Evolutionary conservation across 2,329 filamentous ascomycete species (phyloP).

Genomic region (Gremmenia infestans): DNA sequence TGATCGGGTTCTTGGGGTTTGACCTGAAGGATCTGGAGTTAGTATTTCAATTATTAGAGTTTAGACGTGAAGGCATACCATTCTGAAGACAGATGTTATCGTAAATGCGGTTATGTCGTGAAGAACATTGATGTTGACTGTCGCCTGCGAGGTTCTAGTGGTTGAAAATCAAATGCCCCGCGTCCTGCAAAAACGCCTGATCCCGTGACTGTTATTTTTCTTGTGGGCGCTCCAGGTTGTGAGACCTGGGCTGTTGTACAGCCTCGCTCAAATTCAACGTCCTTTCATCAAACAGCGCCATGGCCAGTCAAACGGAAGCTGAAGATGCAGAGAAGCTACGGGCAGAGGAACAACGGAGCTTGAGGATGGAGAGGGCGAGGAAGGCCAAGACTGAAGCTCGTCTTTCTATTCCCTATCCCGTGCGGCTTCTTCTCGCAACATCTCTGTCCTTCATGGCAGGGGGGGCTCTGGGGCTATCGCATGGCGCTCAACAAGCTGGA

Average conservation of each 20-base stretch:
- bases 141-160: neutral
- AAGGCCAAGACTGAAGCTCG: constrained; percentile 25
- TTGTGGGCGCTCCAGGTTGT: constrained; percentile 2
- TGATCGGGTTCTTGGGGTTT: constrained; percentile 33
- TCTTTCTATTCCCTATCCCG: constrained; percentile 57
- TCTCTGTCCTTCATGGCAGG: constrained; percentile 63
- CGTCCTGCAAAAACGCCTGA: neutral
- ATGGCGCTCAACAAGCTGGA: constrained; percentile 69
- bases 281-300: constrained; percentile 9
- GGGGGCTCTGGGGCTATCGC: constrained; percentile 62
- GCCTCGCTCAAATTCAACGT: constrained; percentile 15
- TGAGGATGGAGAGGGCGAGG: neutral
- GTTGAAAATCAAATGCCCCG: no score
- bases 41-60: neutral
- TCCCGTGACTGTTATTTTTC: constrained; percentile 1
- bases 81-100: neutral
- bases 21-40: constrained; percentile 5
- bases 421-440: constrained; percentile 62
- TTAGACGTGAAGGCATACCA: neutral
- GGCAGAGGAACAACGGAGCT: neutral
- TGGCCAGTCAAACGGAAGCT: constrained; percentile 10
- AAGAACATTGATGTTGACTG: neutral
- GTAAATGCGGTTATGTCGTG: neutral
- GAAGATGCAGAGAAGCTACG: constrained; percentile 5
- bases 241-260: constrained; percentile 2